Base-by-base conservation (phyloP, 2,329 filamentous ascomycete species). In the Curvularia hawaiiensis region DNA sequence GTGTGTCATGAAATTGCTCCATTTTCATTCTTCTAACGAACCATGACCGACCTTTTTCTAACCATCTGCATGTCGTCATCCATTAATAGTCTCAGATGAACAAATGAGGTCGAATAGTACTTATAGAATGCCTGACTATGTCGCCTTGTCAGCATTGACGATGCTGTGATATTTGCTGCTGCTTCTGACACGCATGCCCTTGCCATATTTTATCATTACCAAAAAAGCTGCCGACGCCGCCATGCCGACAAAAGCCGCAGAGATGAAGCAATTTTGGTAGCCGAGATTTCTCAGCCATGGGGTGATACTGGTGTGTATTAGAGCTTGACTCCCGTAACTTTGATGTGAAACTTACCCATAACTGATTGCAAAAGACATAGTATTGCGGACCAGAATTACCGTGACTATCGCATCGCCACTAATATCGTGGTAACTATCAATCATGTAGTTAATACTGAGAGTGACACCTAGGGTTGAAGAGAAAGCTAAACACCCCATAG, bases 181-280 rank as follows among this genome's bases (percentile, higher is more conserved):
- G 18, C 60, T 66, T 18, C 43, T 51, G 5, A 56, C 31, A 26
- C 65, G 59, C 65, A 82, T 67, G 8, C 58, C 59, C 58, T 82
- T 82, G 2, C 83, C 83, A 56, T 74, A 84, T 61, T 76, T 80
- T 11, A 84, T 77, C 63, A 85, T 79, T 1, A 79, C 45, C 11
- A 84, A 61, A 4, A 76, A 67, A 0, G 72, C 76, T 18, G 71
- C 65, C 3, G 74, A 72, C 47, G 78, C 77, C 12, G 78, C 77
- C 60, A 80, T 60, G 0, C 78, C 79, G 6, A 77, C 73, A 54
- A 79, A 78, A 0, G 74, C 79, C 3, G 78, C 79, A 1, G 77
- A 68, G 12, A 80, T 70, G 54, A 80, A 80, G 16, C 76, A 77
- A 57, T 79, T 77, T 52, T 78, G 75, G 31, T 77, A 68, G 0